Evolutionary conservation across 1,284 basidiomycete genomes (phyloP).

Genomic region (Salmacisia buchloeana): DNA sequence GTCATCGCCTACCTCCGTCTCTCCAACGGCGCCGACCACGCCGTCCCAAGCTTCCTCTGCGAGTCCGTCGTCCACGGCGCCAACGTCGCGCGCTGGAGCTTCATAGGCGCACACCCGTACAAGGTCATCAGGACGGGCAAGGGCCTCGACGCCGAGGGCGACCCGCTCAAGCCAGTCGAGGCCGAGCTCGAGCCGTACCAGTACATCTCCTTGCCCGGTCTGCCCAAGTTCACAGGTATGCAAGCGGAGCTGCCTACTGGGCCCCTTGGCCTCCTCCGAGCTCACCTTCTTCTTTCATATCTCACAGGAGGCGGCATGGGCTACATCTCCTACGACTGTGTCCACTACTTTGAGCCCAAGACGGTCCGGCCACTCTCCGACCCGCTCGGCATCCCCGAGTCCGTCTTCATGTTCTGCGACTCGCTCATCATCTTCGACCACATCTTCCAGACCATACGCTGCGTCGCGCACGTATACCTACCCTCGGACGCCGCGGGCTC

Average conservation of each 20-base stretch:
- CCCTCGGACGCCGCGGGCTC: constrained; percentile 54
- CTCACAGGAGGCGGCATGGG: constrained; percentile 82
- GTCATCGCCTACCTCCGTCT: constrained; percentile 93
- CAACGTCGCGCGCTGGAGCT: constrained; percentile 86
- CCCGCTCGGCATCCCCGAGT: constrained; percentile 82
- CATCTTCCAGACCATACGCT: constrained; percentile 89
- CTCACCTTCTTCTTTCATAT: constrained; percentile 1
- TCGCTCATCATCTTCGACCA: constrained; percentile 95
- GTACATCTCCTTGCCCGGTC: constrained; percentile 83
- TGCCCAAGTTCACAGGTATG: constrained; percentile 78
- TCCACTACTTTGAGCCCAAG: constrained; percentile 79
- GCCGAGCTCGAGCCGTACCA: constrained; percentile 78
- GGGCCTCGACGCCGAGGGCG: constrained; percentile 72
- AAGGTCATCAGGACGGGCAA: constrained; percentile 86
- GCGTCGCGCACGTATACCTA: constrained; percentile 85
- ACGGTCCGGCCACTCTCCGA: constrained; percentile 66
- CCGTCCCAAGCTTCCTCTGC: constrained; percentile 41
- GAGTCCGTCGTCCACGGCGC: constrained; percentile 75
- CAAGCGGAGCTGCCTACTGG: no score
- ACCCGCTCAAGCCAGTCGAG: constrained; percentile 79
- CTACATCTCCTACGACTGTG: constrained; percentile 92
- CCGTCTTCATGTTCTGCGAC: constrained; percentile 93
- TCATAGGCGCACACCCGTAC: constrained; percentile 87
- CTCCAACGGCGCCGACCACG: constrained; percentile 74
- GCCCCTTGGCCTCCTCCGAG: neutral